Base-by-base conservation (phyloP, 202 grass and related monocot genomes). In the Schoenoplectus triqueter region DNA sequence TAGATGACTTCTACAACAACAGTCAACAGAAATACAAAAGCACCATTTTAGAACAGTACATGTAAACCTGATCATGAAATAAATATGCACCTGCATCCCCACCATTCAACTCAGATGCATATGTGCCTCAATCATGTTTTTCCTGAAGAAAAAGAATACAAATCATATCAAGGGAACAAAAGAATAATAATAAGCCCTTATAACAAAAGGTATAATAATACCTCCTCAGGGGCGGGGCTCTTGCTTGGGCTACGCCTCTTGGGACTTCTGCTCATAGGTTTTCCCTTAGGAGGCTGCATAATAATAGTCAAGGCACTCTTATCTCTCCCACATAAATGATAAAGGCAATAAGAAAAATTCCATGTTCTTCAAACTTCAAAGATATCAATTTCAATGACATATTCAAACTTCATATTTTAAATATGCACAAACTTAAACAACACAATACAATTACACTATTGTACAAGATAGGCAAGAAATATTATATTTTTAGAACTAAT, bases 201-300 rank as follows among this genome's bases (percentile, higher is more conserved):
- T 7, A 83, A 59, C 1, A 71, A 51, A 3, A 49, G 17, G 11
- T 3, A 9, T 69, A 41, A 51, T 2, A 20, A 31, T 31, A 31
- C 31, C 70, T 71, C 81, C 64, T 83, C 81, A 20, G 81, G 81
- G 13, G 41, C 64, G 71, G 90, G 88, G 87, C 94, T 94, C 86
- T 82, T 97, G 82, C 82, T 90, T 68, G 92, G 89, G 48, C 86
- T 93, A 64, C 52, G 47, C 44, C 88, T 92, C 78, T 85, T 94
- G 11, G 87, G 88, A 20, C 90, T 92, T 81, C 3, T 18, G 49
- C 69, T 86, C 56, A 31, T 65, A 83, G 84, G 80, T 84, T 89
- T 91, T 81, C 82, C 90, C 70, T 85, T 90, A 20, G 87, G 67
- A 0, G 89, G 93, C 96, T 94, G 92, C 52, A 87, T 48, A 85